Conservation (phyloP, 208 protist species). For the Phytomonas sp. region DNA sequence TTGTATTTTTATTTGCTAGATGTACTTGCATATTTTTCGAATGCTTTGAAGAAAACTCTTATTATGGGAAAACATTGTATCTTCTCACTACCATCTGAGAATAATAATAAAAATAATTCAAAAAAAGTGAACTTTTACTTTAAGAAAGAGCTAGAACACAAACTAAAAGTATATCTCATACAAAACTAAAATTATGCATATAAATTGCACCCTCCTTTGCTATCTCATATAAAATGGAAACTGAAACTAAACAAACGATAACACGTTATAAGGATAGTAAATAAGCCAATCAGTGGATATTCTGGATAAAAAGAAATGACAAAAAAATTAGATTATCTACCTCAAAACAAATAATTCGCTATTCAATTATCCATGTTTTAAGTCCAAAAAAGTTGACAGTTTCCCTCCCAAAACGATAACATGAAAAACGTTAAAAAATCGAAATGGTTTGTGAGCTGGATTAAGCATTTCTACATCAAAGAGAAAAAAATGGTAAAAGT, state of each 20-base stretch:
- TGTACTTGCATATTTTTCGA: not conserved
- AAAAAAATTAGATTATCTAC: not conserved
- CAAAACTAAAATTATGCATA: constrained; percentile 3
- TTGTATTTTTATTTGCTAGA: constrained; percentile 7
- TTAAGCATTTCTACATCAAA: not conserved
- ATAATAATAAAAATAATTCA: constrained; percentile 8
- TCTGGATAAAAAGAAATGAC: constrained; percentile 1
- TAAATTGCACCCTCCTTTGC: not conserved
- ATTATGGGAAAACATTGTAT: not conserved
- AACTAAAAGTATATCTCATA: constrained; percentile 7
- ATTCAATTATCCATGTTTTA: not conserved
- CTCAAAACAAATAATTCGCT: not conserved
- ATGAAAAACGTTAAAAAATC: not conserved
- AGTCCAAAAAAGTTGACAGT: not conserved
- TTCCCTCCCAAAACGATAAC: not conserved
- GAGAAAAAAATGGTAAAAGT: not conserved
- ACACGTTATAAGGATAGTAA: not conserved
- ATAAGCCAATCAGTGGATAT: constrained; percentile 5
- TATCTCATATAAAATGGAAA: constrained; percentile 1
- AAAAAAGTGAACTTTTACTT: constrained; percentile 7
- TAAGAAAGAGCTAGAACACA: constrained; percentile 1
- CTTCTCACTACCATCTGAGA: not conserved
- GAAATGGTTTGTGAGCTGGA: not conserved
- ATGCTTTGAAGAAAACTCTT: not conserved
- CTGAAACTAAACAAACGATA: not conserved